phyloP scores from a whole-genome alignment of 2,329 filamentous ascomycete genomes.

The Didymella keratinophila region DNA sequence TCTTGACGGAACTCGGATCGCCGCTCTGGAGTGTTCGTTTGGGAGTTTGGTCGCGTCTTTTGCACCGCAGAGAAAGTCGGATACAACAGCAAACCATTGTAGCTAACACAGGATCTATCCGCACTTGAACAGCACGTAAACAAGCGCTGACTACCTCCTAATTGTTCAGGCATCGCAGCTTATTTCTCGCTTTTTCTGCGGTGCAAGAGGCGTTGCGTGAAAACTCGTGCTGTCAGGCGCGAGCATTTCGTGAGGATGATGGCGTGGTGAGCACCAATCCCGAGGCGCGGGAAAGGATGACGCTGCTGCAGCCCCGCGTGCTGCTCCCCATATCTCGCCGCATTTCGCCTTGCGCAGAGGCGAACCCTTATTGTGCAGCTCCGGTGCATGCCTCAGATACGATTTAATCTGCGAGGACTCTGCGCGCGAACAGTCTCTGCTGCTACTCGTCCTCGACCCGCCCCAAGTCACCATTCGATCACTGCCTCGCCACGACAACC shows the following conservation, averaged over 20 bases:
- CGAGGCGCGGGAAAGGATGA: constrained; percentile 12
- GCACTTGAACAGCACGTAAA: too few species aligned
- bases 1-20: constrained; percentile 1
- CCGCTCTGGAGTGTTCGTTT: not conserved
- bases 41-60: too few species aligned
- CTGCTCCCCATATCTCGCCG: constrained; percentile 20
- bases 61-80: too few species aligned
- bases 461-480: too few species aligned
- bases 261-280: constrained; percentile 11
- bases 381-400: constrained; percentile 41
- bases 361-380: constrained; percentile 8
- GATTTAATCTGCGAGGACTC: constrained; percentile 39
- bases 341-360: constrained; percentile 15
- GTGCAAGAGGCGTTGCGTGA: not conserved
- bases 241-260: constrained; percentile 9
- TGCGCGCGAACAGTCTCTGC: constrained; percentile 25
- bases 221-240: constrained; percentile 17
- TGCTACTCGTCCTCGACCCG: constrained; percentile 7
- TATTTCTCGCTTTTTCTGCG: too few species aligned
- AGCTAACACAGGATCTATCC: too few species aligned
- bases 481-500: constrained; percentile 21
- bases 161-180: too few species aligned
- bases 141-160: too few species aligned
- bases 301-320: constrained; percentile 11
- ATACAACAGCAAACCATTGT: too few species aligned